Evolutionary conservation across 768 basidiomycete genomes (phyloP).

Genomic region (Neoboletus brunneissimus): DNA sequence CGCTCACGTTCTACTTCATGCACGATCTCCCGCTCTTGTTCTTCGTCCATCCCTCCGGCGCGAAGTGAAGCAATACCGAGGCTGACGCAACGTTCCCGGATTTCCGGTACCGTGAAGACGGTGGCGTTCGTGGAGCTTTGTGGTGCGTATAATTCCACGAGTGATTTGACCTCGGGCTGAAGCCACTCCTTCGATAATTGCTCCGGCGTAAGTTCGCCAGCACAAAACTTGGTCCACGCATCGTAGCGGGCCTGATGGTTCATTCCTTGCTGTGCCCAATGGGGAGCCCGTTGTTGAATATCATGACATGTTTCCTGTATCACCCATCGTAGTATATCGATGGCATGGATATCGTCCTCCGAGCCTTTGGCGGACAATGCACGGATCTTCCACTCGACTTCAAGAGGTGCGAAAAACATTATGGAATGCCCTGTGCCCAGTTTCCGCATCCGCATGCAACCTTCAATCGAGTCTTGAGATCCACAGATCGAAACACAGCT

Average conservation of each 20-base stretch:
- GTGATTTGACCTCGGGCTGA: conserved; percentile 36
- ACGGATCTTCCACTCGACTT: conserved; percentile 39
- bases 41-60: conserved; percentile 38
- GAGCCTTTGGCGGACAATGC: conserved; percentile 12
- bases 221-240: conserved; percentile 18
- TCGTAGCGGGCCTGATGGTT: conserved; percentile 31
- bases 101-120: conserved; percentile 3
- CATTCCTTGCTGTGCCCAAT: conserved; percentile 44
- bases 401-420: conserved; percentile 43
- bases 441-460: conserved; percentile 54
- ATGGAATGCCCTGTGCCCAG: conserved; percentile 45
- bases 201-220: background rate
- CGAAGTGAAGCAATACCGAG: conserved; percentile 28
- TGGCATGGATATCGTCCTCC: conserved; percentile 9
- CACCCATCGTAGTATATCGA: conserved; percentile 45
- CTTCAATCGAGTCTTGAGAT: background rate
- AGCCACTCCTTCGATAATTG: conserved; percentile 32
- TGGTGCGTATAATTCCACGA: conserved; percentile 36
- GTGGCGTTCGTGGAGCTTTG: conserved; percentile 5
- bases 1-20: conserved; percentile 42
- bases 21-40: conserved; percentile 46
- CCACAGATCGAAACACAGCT: too few relatives aligned
- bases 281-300: conserved; percentile 36
- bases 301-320: conserved; percentile 43
- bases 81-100: conserved; percentile 24